These are phyloP conservation scores for Elymus sibiricus DNA, from an alignment of 176 grass and related monocot genomes.

Conservation along the genomic window DNA sequence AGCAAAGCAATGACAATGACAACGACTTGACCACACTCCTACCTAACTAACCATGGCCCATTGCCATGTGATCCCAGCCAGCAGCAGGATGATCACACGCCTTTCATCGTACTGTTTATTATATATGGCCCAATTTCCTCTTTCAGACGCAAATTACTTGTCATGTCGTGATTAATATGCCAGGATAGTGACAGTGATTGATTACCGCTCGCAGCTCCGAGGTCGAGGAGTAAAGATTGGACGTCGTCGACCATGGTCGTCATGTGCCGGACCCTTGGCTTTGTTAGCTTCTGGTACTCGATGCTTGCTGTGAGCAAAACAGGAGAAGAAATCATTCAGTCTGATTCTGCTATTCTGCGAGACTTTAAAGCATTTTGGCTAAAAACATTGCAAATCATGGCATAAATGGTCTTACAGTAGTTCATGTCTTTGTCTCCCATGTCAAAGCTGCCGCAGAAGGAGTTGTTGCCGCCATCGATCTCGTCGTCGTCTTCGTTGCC, in stretches of 20 bases:
- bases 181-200: background rate
- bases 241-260: constrained; percentile 64
- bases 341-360: too few species aligned
- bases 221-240: constrained; percentile 33
- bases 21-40: background rate
- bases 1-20: background rate
- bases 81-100: constrained; percentile 10
- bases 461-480: constrained; percentile 49
- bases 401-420: constrained; percentile 69
- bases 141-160: background rate
- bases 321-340: background rate
- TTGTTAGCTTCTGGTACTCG: constrained; percentile 68
- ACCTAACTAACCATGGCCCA: constrained; percentile 32
- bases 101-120: background rate
- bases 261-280: constrained; percentile 64
- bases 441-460: constrained; percentile 68
- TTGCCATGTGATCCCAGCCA: constrained; percentile 31
- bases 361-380: background rate
- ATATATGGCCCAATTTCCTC: background rate
- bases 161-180: background rate
- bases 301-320: constrained; percentile 50
- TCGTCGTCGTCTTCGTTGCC: constrained; percentile 48
- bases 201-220: constrained; percentile 53
- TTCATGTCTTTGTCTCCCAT: constrained; percentile 63
- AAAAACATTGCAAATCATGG: background rate